A percentile compares a stretch with the other conserved stretches of the same genome.
Evolutionary conservation across 306 rosid genomes (phyloP).

Genomic region (Psophocarpus tetragonolobus): DNA sequence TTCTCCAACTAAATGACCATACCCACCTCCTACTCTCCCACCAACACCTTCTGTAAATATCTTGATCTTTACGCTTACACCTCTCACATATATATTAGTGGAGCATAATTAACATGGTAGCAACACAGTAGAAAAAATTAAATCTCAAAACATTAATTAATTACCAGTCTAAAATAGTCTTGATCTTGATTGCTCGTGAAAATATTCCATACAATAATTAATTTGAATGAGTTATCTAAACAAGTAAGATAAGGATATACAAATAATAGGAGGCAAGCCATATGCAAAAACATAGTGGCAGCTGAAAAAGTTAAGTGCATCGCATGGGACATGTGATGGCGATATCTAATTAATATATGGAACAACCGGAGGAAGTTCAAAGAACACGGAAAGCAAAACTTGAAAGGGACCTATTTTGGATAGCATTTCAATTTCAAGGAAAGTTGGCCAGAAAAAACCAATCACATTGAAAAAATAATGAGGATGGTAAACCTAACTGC

Average conservation of each 20-base stretch:
- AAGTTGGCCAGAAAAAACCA: neutral
- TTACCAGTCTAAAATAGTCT: neutral
- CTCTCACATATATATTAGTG: no score
- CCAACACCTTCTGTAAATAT: no score
- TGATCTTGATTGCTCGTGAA: neutral
- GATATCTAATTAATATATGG: slow-evolving; percentile 12
- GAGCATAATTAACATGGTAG: no score
- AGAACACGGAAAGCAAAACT: neutral
- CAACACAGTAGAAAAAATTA: no score
- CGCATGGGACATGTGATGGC: slow-evolving; percentile 30
- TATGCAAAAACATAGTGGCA: neutral
- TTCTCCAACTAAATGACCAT: no score
- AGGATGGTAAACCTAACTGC: slow-evolving; percentile 23
- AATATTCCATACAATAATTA: neutral
- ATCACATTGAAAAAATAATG: neutral
- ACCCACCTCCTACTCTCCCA: no score
- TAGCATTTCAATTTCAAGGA: neutral
- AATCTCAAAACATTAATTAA: no score
- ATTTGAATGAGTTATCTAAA: neutral
- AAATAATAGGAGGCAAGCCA: neutral
- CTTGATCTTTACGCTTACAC: no score
- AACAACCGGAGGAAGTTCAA: slow-evolving; percentile 1
- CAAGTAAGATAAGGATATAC: neutral
- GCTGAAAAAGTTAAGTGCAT: slow-evolving; percentile 26
- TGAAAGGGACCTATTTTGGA: slow-evolving; percentile 29